Evolutionary conservation across 106 monocot species (phyloP).

Genomic region (Allium fistulosum): DNA sequence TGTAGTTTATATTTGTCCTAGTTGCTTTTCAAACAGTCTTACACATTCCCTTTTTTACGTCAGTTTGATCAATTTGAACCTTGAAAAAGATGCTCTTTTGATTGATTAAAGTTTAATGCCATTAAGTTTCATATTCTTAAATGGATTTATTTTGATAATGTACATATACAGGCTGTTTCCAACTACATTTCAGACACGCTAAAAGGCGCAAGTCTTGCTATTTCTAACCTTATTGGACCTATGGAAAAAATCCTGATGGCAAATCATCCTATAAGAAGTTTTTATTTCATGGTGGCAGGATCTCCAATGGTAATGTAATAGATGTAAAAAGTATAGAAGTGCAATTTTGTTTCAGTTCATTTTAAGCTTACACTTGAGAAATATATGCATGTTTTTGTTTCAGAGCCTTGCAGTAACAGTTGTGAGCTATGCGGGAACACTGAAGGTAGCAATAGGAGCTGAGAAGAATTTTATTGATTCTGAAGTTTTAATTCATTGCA

Average conservation of each 20-base stretch:
- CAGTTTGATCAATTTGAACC: too few species aligned
- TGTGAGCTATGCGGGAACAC: slow-evolving; percentile 59
- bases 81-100: too few species aligned
- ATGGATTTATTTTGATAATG: too few species aligned
- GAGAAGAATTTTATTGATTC: slow-evolving; percentile 60
- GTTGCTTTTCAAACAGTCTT: too few species aligned
- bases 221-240: slow-evolving; percentile 53
- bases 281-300: slow-evolving; percentile 58
- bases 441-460: slow-evolving; percentile 49
- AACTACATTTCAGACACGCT: slow-evolving; percentile 33
- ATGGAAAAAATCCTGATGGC: slow-evolving; percentile 42
- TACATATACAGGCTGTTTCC: slow-evolving; percentile 19
- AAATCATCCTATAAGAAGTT: slow-evolving; percentile 25
- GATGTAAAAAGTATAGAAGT: neutral
- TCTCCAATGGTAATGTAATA: slow-evolving; percentile 36
- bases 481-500: slow-evolving; percentile 26
- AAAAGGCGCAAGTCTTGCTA: slow-evolving; percentile 41
- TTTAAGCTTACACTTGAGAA: neutral
- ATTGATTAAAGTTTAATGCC: too few species aligned
- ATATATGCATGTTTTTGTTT: neutral
- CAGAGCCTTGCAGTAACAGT: slow-evolving; percentile 52
- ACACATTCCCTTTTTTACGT: too few species aligned
- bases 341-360: too few species aligned
- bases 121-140: too few species aligned
- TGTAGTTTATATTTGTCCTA: neutral